Evolutionary conservation across 139 green algal species (phyloP).

Genomic region (Chlamydomonas asymmetrica): DNA sequence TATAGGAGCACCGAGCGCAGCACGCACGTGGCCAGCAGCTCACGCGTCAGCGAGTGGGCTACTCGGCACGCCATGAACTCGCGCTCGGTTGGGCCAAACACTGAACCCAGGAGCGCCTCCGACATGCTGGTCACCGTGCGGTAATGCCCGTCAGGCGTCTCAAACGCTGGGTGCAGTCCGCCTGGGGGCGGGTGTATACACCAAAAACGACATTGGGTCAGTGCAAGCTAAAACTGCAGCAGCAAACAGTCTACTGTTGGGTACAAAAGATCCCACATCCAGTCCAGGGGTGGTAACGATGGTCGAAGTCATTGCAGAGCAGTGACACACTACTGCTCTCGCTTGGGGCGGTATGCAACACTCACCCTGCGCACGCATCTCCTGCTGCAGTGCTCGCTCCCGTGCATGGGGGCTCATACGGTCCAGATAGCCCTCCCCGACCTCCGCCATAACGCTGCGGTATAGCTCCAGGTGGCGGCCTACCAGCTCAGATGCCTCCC

Average conservation of each 20-base stretch:
- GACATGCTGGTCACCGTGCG: constrained; percentile 50
- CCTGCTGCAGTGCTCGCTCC: neutral
- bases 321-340: neutral
- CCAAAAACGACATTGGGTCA: no score
- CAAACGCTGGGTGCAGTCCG: constrained; percentile 69
- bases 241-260: neutral
- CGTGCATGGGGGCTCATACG: neutral
- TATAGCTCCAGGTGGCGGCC: constrained; percentile 63
- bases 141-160: constrained; percentile 51
- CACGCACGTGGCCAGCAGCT: constrained; percentile 66
- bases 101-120: constrained; percentile 55
- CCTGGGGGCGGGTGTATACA: neutral
- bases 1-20: constrained; percentile 59
- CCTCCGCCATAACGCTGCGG: constrained; percentile 44
- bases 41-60: constrained; percentile 58
- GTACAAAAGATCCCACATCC: neutral
- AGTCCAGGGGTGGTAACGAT: neutral
- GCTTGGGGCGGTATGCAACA: neutral
- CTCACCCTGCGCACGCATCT: neutral
- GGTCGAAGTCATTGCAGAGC: neutral
- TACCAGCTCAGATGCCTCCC: constrained; percentile 64
- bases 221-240: constrained; percentile 5
- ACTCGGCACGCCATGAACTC: no score
- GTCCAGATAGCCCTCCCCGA: constrained; percentile 28
- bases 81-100: no score